Base-by-base conservation (phyloP, 495 filamentous ascomycete genomes). In the Terfezia claveryi region DNA sequence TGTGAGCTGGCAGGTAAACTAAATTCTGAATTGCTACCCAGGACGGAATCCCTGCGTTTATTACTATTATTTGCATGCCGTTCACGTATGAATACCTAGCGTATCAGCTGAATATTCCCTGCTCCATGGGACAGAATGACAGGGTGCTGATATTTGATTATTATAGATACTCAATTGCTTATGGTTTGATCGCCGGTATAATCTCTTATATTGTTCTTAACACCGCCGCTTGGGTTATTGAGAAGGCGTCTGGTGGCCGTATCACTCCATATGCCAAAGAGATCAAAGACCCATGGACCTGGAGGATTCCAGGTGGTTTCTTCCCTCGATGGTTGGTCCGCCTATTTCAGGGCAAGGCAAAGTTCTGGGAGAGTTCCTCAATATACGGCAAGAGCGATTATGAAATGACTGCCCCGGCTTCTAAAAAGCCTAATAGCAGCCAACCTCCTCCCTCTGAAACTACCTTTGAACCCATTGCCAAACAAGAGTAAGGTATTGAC, bases 41-140 rank as follows among this genome's bases (percentile, higher is more conserved):
- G 41, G 84, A 89, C 66, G 78, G 80, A 23, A 72, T 88, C 36
- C 84, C 84, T 0, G 84, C 84, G 1, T 88, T 89, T 67, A 65
- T 87, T 36, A 86, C 83, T 32, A 81, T 89, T 57, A 75, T 77
- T 60, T 67, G 83, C 61, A 88, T 89, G 84, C 83, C 83, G n/a
- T 87, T 87, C 69, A 87, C 82, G 20, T 46, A 46, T 14, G 41
- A 2, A 14, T 85, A 84, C 66, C 41, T 44, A 46, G 41, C 12
- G 8, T 46, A 14, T 46, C 8, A 14, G 12, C 14, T 14, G 41
- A 20, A 46, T 4, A 4, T 46, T 9, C 41, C 27, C 27, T 32
- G 27, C 7, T 32, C 27, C 4, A 2, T 0, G 27, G 27, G 27
- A 32, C 27, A 4, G 4, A 32, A 32, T 32, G 7, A 32, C 27